Conservation (phyloP, 371 early-diverging fungal species). For the Mortierella polycephala region DNA sequence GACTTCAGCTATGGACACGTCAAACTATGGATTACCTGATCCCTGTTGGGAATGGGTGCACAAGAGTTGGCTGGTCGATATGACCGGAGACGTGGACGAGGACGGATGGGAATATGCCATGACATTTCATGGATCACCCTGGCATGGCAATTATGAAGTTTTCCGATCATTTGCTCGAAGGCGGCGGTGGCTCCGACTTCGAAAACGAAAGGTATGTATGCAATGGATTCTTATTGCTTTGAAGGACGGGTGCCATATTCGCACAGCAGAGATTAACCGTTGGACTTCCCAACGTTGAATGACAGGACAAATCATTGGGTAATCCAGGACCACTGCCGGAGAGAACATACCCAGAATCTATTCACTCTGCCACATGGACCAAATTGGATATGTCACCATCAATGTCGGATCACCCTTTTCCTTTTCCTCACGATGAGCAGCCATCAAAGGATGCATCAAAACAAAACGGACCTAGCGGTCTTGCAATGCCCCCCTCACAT, state of each 20-base stretch:
- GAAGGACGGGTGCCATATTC: too few species aligned
- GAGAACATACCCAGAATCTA: conserved; percentile 14
- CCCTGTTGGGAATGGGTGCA: conserved; percentile 77
- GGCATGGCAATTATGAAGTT: conserved; percentile 59
- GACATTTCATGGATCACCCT: conserved; percentile 49
- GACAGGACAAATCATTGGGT: conserved; percentile 18
- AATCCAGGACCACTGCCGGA: conserved; percentile 21
- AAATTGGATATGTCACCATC: conserved; percentile 13
- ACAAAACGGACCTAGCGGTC: background rate
- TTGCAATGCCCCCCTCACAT: background rate
- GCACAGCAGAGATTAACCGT: background rate
- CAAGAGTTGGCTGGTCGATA: conserved; percentile 73
- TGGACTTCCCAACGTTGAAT: background rate
- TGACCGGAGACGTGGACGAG: conserved; percentile 77
- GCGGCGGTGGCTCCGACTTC: conserved; percentile 69
- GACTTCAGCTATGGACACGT: conserved; percentile 63
- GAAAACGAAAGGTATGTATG: conserved; percentile 53
- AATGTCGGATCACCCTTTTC: conserved; percentile 15
- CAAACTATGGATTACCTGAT: conserved; percentile 66
- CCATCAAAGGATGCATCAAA: background rate
- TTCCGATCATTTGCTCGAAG: conserved; percentile 73
- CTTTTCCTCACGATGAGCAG: conserved; percentile 16
- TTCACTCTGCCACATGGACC: conserved; percentile 17
- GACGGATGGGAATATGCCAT: conserved; percentile 56
- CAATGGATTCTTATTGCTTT: too few species aligned